These are phyloP conservation scores for Pleurotus ostreatus DNA, from an alignment of 768 basidiomycete species.

Conservation along the genomic window DNA sequence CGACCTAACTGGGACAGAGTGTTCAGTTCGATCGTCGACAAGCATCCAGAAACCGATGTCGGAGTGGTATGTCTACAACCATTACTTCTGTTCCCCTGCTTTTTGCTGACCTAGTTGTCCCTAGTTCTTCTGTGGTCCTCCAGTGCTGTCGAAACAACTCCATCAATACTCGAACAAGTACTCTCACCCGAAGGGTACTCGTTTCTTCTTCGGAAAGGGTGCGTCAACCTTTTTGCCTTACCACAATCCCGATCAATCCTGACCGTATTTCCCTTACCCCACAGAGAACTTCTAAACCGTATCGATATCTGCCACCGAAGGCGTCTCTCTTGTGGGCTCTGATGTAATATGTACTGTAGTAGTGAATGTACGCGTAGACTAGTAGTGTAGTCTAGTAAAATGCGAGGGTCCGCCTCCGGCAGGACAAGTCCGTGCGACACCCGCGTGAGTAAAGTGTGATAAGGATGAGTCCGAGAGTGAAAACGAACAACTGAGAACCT, in stretches of 20 bases:
- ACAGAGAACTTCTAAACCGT: slow-evolving; percentile 32
- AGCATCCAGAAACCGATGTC: slow-evolving; percentile 85
- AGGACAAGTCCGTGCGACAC: too few relatives aligned
- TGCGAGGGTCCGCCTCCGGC: too few relatives aligned
- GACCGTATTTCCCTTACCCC: neutral
- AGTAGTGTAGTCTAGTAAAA: too few relatives aligned
- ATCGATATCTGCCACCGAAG: neutral
- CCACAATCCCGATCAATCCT: neutral
- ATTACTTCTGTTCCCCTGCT: neutral
- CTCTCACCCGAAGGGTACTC: slow-evolving; percentile 69
- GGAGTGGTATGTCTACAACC: slow-evolving; percentile 60
- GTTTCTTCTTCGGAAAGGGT: slow-evolving; percentile 93
- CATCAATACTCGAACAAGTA: slow-evolving; percentile 85
- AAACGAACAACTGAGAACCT: too few relatives aligned
- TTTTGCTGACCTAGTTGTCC: neutral
- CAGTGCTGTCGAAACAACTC: slow-evolving; percentile 63
- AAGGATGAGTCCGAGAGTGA: too few relatives aligned
- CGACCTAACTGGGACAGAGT: slow-evolving; percentile 83
- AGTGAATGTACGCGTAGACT: too few relatives aligned
- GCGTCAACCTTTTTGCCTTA: slow-evolving; percentile 17
- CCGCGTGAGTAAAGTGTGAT: too few relatives aligned
- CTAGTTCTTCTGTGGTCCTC: slow-evolving; percentile 85
- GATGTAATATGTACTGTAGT: slow-evolving; percentile 3
- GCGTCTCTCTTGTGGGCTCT: neutral
- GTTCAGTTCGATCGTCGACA: slow-evolving; percentile 69